A percentile compares a stretch with the other conserved stretches of the same genome.
Conservation (phyloP, 768 basidiomycete genomes). For the Amanita molliuscula region DNA sequence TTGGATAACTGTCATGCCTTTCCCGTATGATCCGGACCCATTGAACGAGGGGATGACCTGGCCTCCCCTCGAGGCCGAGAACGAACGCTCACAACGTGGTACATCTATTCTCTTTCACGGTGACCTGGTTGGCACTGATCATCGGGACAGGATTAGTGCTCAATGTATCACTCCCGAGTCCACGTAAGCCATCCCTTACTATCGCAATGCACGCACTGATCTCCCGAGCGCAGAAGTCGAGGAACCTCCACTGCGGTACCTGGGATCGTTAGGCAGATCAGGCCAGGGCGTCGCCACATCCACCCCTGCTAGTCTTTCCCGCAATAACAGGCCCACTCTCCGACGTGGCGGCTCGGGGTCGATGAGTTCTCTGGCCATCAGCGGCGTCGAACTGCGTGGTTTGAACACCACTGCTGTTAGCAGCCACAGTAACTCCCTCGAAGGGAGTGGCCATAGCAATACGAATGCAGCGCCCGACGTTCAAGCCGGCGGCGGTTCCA, state of each 20-base stretch:
- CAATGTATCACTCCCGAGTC: neutral
- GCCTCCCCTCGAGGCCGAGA: neutral
- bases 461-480: neutral
- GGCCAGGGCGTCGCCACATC: neutral
- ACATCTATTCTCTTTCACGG: neutral
- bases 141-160: neutral
- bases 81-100: neutral
- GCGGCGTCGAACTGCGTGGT: constrained; percentile 13
- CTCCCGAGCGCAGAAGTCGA: neutral
- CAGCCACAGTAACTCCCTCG: neutral
- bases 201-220: neutral
- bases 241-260: neutral
- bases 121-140: neutral
- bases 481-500: constrained; percentile 2
- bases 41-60: neutral
- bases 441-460: neutral
- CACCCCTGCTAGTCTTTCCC: neutral
- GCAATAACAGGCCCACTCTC: constrained; percentile 9
- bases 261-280: neutral
- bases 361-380: constrained; percentile 26
- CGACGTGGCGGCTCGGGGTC: constrained; percentile 29
- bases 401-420: neutral
- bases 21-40: neutral
- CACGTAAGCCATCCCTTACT: neutral
- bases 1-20: neutral